Conservation (phyloP, 345 rosid genomes). For the Bruguiera parviflora region DNA sequence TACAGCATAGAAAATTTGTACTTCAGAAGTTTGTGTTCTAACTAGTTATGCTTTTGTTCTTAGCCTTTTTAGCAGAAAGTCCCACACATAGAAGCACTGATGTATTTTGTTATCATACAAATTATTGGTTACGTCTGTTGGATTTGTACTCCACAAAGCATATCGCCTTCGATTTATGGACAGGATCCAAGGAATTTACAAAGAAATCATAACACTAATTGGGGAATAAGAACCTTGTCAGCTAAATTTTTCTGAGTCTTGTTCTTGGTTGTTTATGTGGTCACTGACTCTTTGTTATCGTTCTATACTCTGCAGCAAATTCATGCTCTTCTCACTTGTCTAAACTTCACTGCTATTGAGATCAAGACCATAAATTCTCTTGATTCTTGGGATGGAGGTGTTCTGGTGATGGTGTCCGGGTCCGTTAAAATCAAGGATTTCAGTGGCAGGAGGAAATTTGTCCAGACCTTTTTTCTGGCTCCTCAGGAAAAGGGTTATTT, state of each 20-base stretch:
- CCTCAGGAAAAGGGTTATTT: conserved; percentile 95
- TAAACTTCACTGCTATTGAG: conserved; percentile 77
- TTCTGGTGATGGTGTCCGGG: conserved; percentile 81
- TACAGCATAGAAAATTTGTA: too few species aligned
- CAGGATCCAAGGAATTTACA: too few species aligned
- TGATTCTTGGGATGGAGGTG: conserved; percentile 82
- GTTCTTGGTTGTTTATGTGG: not conserved
- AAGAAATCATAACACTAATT: too few species aligned
- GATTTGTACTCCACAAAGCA: too few species aligned
- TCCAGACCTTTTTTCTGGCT: conserved; percentile 89
- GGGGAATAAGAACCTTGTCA: too few species aligned
- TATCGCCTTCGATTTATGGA: too few species aligned
- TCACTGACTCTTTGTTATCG: not conserved
- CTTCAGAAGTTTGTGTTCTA: too few species aligned
- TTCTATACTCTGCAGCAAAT: conserved; percentile 53
- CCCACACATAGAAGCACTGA: too few species aligned
- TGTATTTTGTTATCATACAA: too few species aligned
- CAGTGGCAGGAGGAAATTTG: conserved; percentile 56
- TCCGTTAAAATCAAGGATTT: conserved; percentile 72
- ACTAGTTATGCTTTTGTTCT: too few species aligned
- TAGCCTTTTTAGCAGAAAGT: too few species aligned
- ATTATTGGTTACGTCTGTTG: too few species aligned
- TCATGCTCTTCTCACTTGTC: conserved; percentile 59
- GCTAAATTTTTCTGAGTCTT: not conserved
- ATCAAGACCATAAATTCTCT: conserved; percentile 87